phyloP scores from a whole-genome alignment of 805 yeast genomes.

The Sugiyamaella smithiae region DNA sequence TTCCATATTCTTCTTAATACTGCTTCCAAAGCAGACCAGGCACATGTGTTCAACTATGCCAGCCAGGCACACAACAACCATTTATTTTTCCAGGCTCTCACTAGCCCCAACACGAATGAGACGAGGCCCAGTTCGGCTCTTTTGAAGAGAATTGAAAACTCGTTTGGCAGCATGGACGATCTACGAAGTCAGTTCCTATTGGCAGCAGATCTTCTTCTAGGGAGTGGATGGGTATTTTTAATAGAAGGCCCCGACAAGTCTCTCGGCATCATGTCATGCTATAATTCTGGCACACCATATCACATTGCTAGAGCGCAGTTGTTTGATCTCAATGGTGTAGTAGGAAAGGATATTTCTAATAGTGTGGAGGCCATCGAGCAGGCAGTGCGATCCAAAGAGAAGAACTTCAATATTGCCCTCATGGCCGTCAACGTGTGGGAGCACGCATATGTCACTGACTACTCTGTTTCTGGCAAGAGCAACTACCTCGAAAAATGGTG shows the following conservation, averaged over 20 bases:
- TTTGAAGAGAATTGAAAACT: slow-evolving; percentile 46
- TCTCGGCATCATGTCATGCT: slow-evolving; percentile 74
- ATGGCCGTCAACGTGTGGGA: slow-evolving; percentile 86
- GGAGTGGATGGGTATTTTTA: slow-evolving; percentile 91
- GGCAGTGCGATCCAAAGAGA: slow-evolving; percentile 31
- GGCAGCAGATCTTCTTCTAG: slow-evolving; percentile 69
- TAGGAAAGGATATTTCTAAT: slow-evolving; percentile 52
- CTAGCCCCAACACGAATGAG: slow-evolving; percentile 22
- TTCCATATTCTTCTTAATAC: slow-evolving; percentile 62
- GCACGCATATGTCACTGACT: slow-evolving; percentile 79
- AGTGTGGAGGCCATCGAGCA: slow-evolving; percentile 43
- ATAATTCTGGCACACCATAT: slow-evolving; percentile 84
- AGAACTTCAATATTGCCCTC: slow-evolving; percentile 53
- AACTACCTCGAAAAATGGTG: slow-evolving; percentile 72
- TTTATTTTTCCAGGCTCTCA: slow-evolving; percentile 68
- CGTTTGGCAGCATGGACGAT: slow-evolving; percentile 76
- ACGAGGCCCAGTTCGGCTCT: slow-evolving; percentile 33
- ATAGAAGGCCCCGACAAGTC: slow-evolving; percentile 53
- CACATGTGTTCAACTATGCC: slow-evolving; percentile 79
- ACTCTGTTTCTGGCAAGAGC: slow-evolving; percentile 71
- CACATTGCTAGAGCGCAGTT: slow-evolving; percentile 58
- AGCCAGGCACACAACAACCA: slow-evolving; percentile 93
- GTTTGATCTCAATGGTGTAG: slow-evolving; percentile 72
- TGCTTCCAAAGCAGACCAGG: slow-evolving; percentile 61
- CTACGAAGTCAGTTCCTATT: slow-evolving; percentile 67